These are phyloP conservation scores for Venturia aucupariae DNA, from an alignment of 2,329 filamentous ascomycete genomes.

Conservation along the genomic window DNA sequence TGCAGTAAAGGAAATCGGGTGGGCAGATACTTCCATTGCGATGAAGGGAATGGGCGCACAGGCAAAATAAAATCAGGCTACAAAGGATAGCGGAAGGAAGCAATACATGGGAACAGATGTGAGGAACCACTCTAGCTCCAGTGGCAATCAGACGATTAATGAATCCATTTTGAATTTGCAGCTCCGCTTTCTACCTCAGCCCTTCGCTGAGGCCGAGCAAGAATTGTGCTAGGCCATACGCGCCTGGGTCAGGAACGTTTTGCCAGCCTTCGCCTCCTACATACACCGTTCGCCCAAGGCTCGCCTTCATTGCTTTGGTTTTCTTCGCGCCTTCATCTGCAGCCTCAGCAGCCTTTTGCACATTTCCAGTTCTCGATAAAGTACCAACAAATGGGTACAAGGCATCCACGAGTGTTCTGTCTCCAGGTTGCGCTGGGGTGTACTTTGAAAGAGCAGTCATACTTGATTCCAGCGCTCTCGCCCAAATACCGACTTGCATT, in stretches of 20 bases:
- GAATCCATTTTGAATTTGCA: not conserved
- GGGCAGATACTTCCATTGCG: too few species aligned
- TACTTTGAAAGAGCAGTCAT: slow-evolving; percentile 66
- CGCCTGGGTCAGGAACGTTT: slow-evolving; percentile 64
- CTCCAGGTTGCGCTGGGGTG: slow-evolving; percentile 80
- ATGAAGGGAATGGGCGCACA: not conserved
- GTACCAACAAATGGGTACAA: slow-evolving; percentile 77
- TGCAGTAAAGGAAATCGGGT: too few species aligned
- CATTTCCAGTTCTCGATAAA: slow-evolving; percentile 54
- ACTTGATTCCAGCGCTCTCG: slow-evolving; percentile 61
- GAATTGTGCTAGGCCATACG: slow-evolving; percentile 74
- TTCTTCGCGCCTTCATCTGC: slow-evolving; percentile 66
- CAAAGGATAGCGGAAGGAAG: not conserved
- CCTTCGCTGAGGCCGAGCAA: slow-evolving; percentile 63
- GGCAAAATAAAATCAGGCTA: not conserved
- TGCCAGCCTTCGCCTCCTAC: slow-evolving; percentile 67
- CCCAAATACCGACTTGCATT: slow-evolving; percentile 38
- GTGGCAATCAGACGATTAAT: slow-evolving; percentile 1
- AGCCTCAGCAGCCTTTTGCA: slow-evolving; percentile 65
- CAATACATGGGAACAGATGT: not conserved
- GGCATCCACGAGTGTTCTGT: slow-evolving; percentile 85
- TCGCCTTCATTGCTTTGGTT: slow-evolving; percentile 89
- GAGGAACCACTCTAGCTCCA: slow-evolving; percentile 3
- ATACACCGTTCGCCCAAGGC: slow-evolving; percentile 74
- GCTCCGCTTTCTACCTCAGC: slow-evolving; percentile 11